Conservation (phyloP, 352 stramenopile genomes). For the Phytophthora foliorum region DNA sequence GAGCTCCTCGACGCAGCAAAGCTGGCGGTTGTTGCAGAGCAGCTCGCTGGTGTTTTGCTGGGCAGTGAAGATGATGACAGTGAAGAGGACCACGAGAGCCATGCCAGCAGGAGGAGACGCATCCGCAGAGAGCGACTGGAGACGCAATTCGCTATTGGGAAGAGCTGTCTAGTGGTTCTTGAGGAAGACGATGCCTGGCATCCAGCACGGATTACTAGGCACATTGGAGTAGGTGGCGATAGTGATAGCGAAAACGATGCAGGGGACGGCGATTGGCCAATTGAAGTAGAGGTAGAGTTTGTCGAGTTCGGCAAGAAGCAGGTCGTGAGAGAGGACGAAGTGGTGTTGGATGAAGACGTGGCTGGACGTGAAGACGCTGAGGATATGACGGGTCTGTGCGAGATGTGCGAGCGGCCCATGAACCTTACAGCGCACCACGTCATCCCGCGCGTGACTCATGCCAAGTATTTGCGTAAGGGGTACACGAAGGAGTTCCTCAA, state of each 20-base stretch:
- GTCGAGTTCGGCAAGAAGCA: conserved; percentile 86
- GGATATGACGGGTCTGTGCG: conserved; percentile 73
- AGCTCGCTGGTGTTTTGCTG: conserved; percentile 34
- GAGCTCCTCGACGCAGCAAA: conserved; percentile 44
- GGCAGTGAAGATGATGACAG: conserved; percentile 15
- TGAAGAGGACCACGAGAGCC: conserved; percentile 42
- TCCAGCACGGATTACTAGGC: conserved; percentile 58
- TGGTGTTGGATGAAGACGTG: conserved; percentile 84
- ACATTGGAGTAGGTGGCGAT: conserved; percentile 38
- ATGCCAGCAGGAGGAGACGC: conserved; percentile 15
- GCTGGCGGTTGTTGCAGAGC: conserved; percentile 26
- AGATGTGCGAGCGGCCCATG: conserved; percentile 93
- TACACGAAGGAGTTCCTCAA: conserved; percentile 85
- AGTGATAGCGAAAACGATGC: conserved; percentile 15
- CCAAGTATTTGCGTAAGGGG: conserved; percentile 82
- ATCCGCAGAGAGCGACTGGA: conserved; percentile 41
- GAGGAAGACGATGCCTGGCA: conserved; percentile 83
- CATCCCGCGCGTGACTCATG: conserved; percentile 89
- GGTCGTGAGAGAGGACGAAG: conserved; percentile 52
- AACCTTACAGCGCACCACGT: conserved; percentile 94
- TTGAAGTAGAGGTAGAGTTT: conserved; percentile 75
- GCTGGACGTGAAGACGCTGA: conserved; percentile 61
- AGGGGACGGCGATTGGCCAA: conserved; percentile 15
- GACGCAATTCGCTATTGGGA: conserved; percentile 64
- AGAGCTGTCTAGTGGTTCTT: conserved; percentile 71